Evolutionary conservation across 2,329 filamentous ascomycete species (phyloP).

Genomic region (Endoconidiophora polonica): DNA sequence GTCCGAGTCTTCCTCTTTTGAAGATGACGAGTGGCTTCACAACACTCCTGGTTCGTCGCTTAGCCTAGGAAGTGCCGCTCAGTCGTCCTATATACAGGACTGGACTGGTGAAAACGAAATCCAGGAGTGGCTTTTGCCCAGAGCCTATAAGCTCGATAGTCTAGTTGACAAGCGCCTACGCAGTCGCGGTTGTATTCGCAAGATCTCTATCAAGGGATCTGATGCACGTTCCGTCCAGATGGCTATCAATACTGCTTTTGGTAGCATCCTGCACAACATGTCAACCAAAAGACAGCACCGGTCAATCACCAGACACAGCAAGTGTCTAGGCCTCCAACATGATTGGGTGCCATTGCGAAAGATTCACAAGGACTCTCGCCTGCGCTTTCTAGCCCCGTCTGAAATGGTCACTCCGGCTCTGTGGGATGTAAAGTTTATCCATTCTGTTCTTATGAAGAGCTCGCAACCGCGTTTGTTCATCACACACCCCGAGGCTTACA

Average conservation of each 20-base stretch:
- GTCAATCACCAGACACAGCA: background rate
- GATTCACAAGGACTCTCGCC: constrained; percentile 53
- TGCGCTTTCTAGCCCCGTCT: constrained; percentile 51
- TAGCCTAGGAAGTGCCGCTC: constrained; percentile 17
- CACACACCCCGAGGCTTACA: constrained; percentile 58
- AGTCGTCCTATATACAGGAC: constrained; percentile 30
- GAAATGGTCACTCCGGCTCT: constrained; percentile 58
- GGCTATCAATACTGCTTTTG: constrained; percentile 47
- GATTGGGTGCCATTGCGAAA: constrained; percentile 64
- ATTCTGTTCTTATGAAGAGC: constrained; percentile 57
- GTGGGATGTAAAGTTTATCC: constrained; percentile 57
- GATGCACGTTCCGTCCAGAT: constrained; percentile 52
- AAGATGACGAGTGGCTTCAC: constrained; percentile 37
- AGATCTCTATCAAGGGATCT: constrained; percentile 41
- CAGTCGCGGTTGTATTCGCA: constrained; percentile 55
- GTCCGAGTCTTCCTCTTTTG: constrained; percentile 20
- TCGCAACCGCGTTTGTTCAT: constrained; percentile 54
- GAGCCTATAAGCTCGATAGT: constrained; percentile 47
- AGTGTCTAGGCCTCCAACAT: constrained; percentile 45
- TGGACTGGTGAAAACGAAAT: constrained; percentile 30
- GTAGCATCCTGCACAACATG: constrained; percentile 27
- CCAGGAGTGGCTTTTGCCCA: constrained; percentile 48
- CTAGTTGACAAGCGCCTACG: constrained; percentile 53
- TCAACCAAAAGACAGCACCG: constrained; percentile 3
- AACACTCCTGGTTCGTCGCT: background rate